Evolutionary conservation across 2,329 filamentous ascomycete genomes (phyloP), one percentile per base, ranked within the genome.

Genomic region (Emergomyces orientalis): DNA sequence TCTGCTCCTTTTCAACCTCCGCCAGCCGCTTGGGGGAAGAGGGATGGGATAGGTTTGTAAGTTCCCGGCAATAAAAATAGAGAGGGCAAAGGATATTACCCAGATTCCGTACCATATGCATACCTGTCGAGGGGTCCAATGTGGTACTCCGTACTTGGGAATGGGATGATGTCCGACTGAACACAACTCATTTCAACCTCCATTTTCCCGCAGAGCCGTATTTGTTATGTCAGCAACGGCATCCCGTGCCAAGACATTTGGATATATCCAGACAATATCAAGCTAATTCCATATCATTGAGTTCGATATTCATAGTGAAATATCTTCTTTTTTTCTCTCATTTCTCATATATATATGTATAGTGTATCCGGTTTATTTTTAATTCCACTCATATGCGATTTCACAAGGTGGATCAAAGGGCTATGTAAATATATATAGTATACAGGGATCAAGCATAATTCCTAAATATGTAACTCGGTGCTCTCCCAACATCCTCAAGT

Each of bases 221-320:
- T n/a, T n/a, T 54, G 22, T 56, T 56, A 56, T 27, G 32, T 56
- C 54, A 56, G 54, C 54, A n/a, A 22, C 43, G 8, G 43, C n/a
- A 47, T 47, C 27, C 49, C 22, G 27, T 52, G 49, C 49, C 49
- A 30, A 52, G 49, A 27, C n/a, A 49, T n/a, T n/a, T n/a, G n/a
- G n/a, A n/a, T n/a, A n/a, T n/a, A n/a, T n/a, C n/a, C n/a, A n/a
- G n/a, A n/a, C n/a, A n/a, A n/a, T n/a, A n/a, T n/a, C n/a, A n/a
- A n/a, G n/a, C n/a, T n/a, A n/a, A n/a, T n/a, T n/a, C n/a, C n/a
- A n/a, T n/a, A n/a, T n/a, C n/a, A n/a, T n/a, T n/a, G n/a, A n/a
- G n/a, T 49, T 25, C 39, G 17, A 43, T 43, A 43, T 43, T 43
- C 17, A 43, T 17, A 14, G 6, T 43, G 39, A 43, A 43, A 43